Conservation (phyloP, 495 filamentous ascomycete species). For the Pseudevernia furfuracea region DNA sequence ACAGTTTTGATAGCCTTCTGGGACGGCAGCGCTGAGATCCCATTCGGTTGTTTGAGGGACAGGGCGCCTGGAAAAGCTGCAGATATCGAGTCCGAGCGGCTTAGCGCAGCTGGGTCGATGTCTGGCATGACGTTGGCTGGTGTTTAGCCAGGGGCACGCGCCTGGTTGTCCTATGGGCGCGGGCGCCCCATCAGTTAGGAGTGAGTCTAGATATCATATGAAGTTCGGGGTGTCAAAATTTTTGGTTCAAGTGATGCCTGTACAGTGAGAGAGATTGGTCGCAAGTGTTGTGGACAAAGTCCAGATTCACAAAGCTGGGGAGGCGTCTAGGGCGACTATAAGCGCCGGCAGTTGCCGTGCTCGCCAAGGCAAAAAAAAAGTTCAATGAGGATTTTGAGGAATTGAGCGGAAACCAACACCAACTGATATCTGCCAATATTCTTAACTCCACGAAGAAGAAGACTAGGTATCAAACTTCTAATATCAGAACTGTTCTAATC, state of each 20-base stretch:
- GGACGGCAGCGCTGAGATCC: slow-evolving; percentile 44
- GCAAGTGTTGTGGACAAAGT: background rate
- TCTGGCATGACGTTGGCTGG: slow-evolving; percentile 57
- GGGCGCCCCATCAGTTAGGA: slow-evolving; percentile 22
- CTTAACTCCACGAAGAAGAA: too few relatives aligned
- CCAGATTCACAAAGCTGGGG: background rate
- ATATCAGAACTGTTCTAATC: too few relatives aligned
- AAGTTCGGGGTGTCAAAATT: background rate
- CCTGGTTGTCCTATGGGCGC: slow-evolving; percentile 25
- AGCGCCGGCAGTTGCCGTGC: background rate
- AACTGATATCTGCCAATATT: too few relatives aligned
- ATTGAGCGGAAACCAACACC: too few relatives aligned
- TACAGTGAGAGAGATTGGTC: background rate
- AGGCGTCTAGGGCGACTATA: slow-evolving; percentile 1
- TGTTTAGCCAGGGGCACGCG: slow-evolving; percentile 28
- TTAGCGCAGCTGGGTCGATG: slow-evolving; percentile 78
- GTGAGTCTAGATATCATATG: slow-evolving; percentile 5
- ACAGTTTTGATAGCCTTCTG: slow-evolving; percentile 50
- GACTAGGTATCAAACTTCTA: too few relatives aligned
- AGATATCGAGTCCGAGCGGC: slow-evolving; percentile 56
- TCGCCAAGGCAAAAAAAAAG: too few relatives aligned
- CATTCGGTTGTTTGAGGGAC: slow-evolving; percentile 40
- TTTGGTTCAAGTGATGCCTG: background rate
- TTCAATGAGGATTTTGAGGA: too few relatives aligned
- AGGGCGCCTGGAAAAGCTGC: slow-evolving; percentile 55